phyloP scores from a whole-genome alignment of 2,329 filamentous ascomycete genomes.

The Periconia sp. region DNA sequence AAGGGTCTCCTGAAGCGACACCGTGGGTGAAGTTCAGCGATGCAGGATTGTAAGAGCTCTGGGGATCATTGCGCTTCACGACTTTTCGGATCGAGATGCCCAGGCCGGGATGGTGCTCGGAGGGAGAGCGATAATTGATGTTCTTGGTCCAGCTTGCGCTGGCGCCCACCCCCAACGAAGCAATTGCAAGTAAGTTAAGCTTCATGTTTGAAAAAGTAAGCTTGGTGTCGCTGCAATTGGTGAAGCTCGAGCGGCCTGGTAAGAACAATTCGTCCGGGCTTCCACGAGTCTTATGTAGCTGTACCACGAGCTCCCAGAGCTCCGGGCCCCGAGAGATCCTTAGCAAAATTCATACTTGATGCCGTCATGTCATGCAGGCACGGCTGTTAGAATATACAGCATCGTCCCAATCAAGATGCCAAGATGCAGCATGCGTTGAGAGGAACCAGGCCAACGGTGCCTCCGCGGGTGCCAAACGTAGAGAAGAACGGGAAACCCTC shows the following conservation, averaged over 20 bases:
- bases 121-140: slow-evolving; percentile 69
- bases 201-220: slow-evolving; percentile 24
- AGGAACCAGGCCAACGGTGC: slow-evolving; percentile 1
- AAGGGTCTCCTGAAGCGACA: slow-evolving; percentile 50
- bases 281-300: slow-evolving; percentile 23
- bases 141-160: slow-evolving; percentile 49
- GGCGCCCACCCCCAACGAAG: slow-evolving; percentile 16
- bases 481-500: not conserved
- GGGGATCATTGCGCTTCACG: slow-evolving; percentile 52
- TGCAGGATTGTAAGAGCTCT: slow-evolving; percentile 20
- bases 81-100: slow-evolving; percentile 67
- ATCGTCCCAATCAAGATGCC: slow-evolving; percentile 21
- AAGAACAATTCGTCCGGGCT: slow-evolving; percentile 5
- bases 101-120: slow-evolving; percentile 62
- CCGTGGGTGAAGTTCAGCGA: slow-evolving; percentile 47
- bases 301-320: not conserved
- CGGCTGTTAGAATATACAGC: slow-evolving; percentile 1
- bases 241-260: slow-evolving; percentile 2
- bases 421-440: slow-evolving; percentile 19
- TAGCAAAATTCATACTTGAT: slow-evolving; percentile 5
- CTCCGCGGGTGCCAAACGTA: not conserved
- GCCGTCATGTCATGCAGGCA: slow-evolving; percentile 27
- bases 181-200: slow-evolving; percentile 24
- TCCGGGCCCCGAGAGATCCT: slow-evolving; percentile 4
- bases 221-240: not conserved